These are phyloP conservation scores for Noccaea caerulescens DNA, from an alignment of 345 rosid species.

Conservation along the genomic window DNA sequence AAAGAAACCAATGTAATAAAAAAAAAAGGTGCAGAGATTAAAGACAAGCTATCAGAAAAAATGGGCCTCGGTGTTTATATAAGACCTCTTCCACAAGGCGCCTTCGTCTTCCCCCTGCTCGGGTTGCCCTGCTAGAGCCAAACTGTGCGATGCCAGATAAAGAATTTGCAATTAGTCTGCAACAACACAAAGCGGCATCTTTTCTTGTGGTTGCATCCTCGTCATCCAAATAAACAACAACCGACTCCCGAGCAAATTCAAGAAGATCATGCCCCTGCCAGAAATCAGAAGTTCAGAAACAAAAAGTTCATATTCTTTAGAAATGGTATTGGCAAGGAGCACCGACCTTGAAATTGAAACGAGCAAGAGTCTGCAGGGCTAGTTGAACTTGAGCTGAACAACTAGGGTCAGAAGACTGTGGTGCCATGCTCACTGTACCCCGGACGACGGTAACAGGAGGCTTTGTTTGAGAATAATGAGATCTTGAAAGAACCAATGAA, in stretches of 20 bases:
- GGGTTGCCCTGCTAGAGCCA: constrained; percentile 74
- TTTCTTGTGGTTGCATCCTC: constrained; percentile 87
- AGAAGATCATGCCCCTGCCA: constrained; percentile 81
- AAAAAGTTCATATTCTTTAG: constrained; percentile 15
- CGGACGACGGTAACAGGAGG: constrained; percentile 62
- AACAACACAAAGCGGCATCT: constrained; percentile 96
- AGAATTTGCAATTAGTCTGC: constrained; percentile 83
- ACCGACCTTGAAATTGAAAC: constrained; percentile 87
- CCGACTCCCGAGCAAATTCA: constrained; percentile 90
- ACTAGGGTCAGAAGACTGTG: constrained; percentile 68
- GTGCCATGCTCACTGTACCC: constrained; percentile 57
- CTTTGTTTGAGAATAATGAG: constrained; percentile 69
- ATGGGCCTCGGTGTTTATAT: constrained; percentile 23
- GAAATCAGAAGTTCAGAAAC: constrained; percentile 42
- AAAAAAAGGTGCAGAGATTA: constrained; percentile 4
- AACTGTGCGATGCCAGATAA: constrained; percentile 66
- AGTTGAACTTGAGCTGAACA: constrained; percentile 84
- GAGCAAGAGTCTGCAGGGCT: constrained; percentile 94
- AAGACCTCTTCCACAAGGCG: constrained; percentile 91
- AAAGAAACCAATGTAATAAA: neutral
- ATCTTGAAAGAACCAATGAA: constrained; percentile 82
- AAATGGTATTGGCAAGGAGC: constrained; percentile 10
- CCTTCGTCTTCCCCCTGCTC: constrained; percentile 76
- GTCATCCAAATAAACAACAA: constrained; percentile 86
- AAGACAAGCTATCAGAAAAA: constrained; percentile 22